phyloP scores from a whole-genome alignment of 2,329 filamentous ascomycete genomes.

The Calonectria pteridis region DNA sequence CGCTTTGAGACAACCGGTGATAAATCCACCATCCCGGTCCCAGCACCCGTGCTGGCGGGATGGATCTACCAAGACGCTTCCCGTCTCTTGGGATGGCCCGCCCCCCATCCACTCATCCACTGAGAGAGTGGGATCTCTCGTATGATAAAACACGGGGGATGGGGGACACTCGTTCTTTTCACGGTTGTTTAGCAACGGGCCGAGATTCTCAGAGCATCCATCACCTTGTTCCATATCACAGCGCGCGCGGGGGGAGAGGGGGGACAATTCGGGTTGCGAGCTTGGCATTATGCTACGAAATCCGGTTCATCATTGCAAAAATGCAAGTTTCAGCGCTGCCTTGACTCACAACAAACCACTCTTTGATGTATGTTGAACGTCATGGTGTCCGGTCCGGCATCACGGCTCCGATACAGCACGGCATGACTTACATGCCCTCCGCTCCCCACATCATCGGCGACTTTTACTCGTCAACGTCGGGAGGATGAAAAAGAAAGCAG shows the following conservation, averaged over 20 bases:
- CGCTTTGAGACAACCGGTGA: not conserved
- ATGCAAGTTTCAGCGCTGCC: not conserved
- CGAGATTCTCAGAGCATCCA: not conserved
- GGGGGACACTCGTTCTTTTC: not conserved
- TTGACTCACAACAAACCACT: too few relatives aligned
- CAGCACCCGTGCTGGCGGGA: not conserved
- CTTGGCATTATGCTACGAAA: not conserved
- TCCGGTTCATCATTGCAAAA: not conserved
- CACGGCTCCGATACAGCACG: not conserved
- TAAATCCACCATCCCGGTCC: not conserved
- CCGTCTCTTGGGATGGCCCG: not conserved
- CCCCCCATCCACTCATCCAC: too few relatives aligned
- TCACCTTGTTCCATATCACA: not conserved
- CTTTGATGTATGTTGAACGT: not conserved
- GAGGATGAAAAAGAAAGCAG: not conserved
- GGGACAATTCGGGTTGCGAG: too few relatives aligned
- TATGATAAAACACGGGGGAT: not conserved
- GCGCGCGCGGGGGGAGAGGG: too few relatives aligned
- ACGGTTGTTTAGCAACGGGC: not conserved
- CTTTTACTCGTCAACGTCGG: not conserved
- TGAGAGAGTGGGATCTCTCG: too few relatives aligned
- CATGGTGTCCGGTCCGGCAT: not conserved
- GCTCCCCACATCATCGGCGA: not conserved
- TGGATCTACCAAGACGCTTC: not conserved
- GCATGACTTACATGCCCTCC: not conserved